Evolutionary conservation across 1,284 basidiomycete species (phyloP), one percentile per base, ranked within the genome.

Genomic region (Meira miltonrushii): DNA sequence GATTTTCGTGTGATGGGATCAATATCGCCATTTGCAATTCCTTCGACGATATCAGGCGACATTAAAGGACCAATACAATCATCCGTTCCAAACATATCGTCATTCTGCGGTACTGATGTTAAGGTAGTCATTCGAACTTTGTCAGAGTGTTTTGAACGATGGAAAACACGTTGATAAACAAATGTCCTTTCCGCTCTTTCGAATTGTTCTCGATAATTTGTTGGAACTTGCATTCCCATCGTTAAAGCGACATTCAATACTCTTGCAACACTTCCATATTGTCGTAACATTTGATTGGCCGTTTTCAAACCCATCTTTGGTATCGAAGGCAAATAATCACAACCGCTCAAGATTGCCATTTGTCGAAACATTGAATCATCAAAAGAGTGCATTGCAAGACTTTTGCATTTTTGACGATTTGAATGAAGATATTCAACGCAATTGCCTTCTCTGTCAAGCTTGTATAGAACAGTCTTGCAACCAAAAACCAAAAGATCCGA

Each of bases 401-500:
- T 86, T 13, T 83, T 82, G 52, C 92, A 85, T 23, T 83, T 83
- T 15, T 85, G 86, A 70, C 97, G 88, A 66, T 89, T 85, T 28
- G 83, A 81, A 37, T 89, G 85, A n/a, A 85, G 84, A 72, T 98
- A 89, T 63, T 85, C 86, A 13, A 88, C 84, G 68, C 93, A 88
- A 37, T 87, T 85, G 37, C 85, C 87, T 10, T 73, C 67, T 17
- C 69, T 64, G 19, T 75, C 69, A 37, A 78, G 64, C 58, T 78
- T 78, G 66, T 75, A 77, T n/a, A 78, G 60, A 19, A 77, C 88
- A 56, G 84, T 88, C 67, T 84, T 84, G 81, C 92, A 95, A 12
- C 94, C 95, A 75, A 96, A 98, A 41, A 98, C 93, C 64, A 98
- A 87, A 54, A 99, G 82, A 80, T 99, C 95, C 5, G 94, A 97